Conservation (phyloP, 805 yeast genomes). For the Cyberlindnera mycetangii region DNA sequence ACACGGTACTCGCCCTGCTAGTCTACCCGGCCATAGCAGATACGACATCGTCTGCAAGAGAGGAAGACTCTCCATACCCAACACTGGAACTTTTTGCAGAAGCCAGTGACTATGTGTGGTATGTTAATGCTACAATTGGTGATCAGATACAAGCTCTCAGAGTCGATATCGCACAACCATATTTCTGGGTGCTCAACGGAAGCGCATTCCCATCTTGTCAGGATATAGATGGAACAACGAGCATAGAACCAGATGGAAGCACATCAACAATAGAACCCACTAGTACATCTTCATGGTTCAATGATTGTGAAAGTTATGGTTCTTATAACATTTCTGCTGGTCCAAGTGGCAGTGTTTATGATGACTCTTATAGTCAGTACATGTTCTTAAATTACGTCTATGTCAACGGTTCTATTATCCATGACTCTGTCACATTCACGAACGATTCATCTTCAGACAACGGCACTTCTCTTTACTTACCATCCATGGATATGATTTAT, state of each 20-base stretch:
- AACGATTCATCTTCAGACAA: background rate
- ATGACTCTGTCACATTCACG: conserved; percentile 9
- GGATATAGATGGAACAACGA: conserved; percentile 1
- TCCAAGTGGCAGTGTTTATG: background rate
- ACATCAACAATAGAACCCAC: conserved; percentile 1
- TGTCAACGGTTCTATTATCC: conserved; percentile 20
- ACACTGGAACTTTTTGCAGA: conserved; percentile 10
- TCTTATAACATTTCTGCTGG: conserved; percentile 12
- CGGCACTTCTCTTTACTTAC: conserved; percentile 16
- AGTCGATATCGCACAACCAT: conserved; percentile 39
- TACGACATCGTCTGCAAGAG: background rate
- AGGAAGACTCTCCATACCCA: conserved; percentile 9
- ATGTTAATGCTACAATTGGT: conserved; percentile 33
- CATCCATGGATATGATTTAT: conserved; percentile 34
- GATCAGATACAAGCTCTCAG: conserved; percentile 30
- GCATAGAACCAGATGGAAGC: conserved; percentile 10
- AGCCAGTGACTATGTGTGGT: conserved; percentile 23
- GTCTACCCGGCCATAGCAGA: background rate
- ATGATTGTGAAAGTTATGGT: conserved; percentile 18
- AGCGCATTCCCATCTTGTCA: conserved; percentile 11
- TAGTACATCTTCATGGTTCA: background rate
- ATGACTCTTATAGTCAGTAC: background rate
- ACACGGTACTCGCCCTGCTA: background rate
- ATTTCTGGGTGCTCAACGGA: conserved; percentile 33
- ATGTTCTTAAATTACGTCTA: conserved; percentile 18